Base-by-base conservation (phyloP, 2,329 filamentous ascomycete species). In the Penicillium corylophilum region DNA sequence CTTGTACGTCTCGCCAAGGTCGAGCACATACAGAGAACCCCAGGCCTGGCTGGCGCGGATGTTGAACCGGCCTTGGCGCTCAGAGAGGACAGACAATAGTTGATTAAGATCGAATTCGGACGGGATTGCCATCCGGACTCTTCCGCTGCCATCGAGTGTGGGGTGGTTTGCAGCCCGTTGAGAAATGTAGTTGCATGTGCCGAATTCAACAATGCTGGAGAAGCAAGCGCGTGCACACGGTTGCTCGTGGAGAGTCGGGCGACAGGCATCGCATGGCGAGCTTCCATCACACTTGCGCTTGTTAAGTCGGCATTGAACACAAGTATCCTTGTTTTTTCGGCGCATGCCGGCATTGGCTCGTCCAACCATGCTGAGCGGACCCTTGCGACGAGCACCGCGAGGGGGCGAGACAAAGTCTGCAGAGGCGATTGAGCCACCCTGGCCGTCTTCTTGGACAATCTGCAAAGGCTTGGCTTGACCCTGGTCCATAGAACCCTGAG, bases 101-200 rank as follows among this genome's bases (percentile, higher is more conserved):
- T 71, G 62, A 24, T 68, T 65, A 40, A 76, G 53, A 33, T 74
- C 66, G 35, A 76, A 74, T 20, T 70, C 66, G 1, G 64, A 64
- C 13, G 73, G 72, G 12, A 76, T 74, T 44, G 71, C 68, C 62
- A 74, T 73, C 15, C 72, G 66, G 2, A 75, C 63, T 46, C 72
- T 64, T 8, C 64, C 62, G 9, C 57, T 58, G 10, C 66, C 64
- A 55, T 73, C 68, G 10, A 69, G 22, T 1, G 71, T 75, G 7
- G 66, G 65, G 41, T 76, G 74, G 44, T 75, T 74, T 51, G 75
- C 64, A 28, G 71, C 72, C 57, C 70, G 70, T 69, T 75, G 72
- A 53, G 74, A 77, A 44, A 77, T 71, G 51, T 75, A 75, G 51
- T 77, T 76, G 60, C 72, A 75, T 4, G 73, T 74, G 36, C 73